Percentiles rank a stretch among this genome's conserved stretches.
phyloP scores from a whole-genome alignment of 148 eudicot species.

The Amaranthus palmeri region DNA sequence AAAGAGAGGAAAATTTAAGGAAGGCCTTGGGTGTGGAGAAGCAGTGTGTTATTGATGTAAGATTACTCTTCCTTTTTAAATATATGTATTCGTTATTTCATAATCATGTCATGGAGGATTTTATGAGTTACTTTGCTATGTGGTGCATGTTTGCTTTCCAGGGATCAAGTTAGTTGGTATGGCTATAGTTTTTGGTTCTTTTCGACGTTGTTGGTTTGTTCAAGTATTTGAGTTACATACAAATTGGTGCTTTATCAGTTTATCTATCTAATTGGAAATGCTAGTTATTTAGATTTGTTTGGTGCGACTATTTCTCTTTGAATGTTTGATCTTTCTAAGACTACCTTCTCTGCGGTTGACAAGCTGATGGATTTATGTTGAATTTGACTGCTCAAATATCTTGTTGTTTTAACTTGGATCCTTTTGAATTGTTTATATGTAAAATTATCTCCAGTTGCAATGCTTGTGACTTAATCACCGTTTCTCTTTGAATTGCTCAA shows the following conservation, averaged over 20 bases:
- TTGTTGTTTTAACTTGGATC: background rate
- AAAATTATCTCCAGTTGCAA: background rate
- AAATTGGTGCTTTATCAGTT: background rate
- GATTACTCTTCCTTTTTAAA: conserved; percentile 13
- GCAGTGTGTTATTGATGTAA: conserved; percentile 85
- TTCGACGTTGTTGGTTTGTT: background rate
- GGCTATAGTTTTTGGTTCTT: background rate
- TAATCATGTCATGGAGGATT: background rate
- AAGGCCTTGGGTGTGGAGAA: conserved; percentile 96
- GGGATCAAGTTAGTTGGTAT: background rate
- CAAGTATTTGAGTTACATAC: background rate
- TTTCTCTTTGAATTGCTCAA: background rate
- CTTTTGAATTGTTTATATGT: background rate
- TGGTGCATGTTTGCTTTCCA: background rate
- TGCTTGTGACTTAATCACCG: background rate
- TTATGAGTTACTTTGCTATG: background rate
- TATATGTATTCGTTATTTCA: background rate
- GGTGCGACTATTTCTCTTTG: background rate
- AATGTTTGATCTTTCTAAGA: background rate
- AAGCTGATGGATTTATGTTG: background rate
- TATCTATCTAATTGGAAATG: background rate
- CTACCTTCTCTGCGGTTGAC: background rate
- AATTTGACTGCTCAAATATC: background rate
- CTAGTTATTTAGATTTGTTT: too few relatives aligned
- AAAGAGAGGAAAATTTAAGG: conserved; percentile 80